Base-by-base conservation (phyloP, 257 asterid genomes). In the Forsythia viridissima region DNA sequence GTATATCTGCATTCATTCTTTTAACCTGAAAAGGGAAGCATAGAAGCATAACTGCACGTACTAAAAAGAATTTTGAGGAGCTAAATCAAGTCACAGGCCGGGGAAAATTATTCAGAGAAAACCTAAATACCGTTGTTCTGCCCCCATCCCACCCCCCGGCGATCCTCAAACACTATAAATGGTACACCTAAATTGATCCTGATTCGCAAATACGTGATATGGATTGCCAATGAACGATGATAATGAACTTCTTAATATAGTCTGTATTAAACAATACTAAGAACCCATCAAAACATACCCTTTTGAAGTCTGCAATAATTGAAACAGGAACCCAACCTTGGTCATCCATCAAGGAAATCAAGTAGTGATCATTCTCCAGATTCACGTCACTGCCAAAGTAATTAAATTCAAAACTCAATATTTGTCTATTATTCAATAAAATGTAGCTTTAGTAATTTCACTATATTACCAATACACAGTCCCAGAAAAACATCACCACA, bases 311-410 rank as follows among this genome's bases (percentile, higher is more conserved):
- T 0, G 99, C 94, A 20, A 96, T 92, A 41, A 34, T 78, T 37
- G 96, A 88, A 71, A 96, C 80, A 2, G 89, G 90, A 83, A 96
- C 98, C 97, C 99, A 96, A 76, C 99, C 99, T 75, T 91, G 89
- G 79, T 79, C 82, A 80, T 96, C 97, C 99, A 96, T 93, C 92
- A 92, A 87, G 86, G 97, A 87, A 75, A 83, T 89, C 87, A 96
- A 82, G 89, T 87, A 90, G 66, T 57, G 80, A 81, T 96, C 99
- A 79, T 43, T 74, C 86, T 37, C 90, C 83, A 96, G 87, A 93
- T 96, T 96, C 86, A 83, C 88, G 76, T 93, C 93, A 82, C 99
- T 96, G 97, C 78, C 73, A 83, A 79, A 78, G 80, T 71, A 69
- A 74, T 71, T 75, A 70, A 80, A 57, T 55, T 18, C 8, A 71